phyloP scores from a whole-genome alignment of 139 green algal genomes.

The Yamagishiella unicocca region DNA sequence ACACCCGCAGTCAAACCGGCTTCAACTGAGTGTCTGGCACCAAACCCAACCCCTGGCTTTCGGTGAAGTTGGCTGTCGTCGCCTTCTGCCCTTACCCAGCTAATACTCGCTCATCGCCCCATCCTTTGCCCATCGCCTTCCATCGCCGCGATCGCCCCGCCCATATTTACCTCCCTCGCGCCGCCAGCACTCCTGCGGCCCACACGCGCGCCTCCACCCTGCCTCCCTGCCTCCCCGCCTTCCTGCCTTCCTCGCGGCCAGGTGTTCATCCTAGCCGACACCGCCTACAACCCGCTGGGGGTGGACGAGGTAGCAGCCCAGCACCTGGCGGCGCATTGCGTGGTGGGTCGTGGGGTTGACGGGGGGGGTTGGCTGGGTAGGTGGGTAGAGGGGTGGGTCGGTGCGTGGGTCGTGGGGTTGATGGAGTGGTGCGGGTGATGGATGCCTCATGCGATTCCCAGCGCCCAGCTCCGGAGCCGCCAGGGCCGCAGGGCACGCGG shows the following conservation, averaged over 20 bases:
- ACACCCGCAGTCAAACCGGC: too few relatives aligned
- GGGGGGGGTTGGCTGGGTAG: not conserved
- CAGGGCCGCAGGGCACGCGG: too few relatives aligned
- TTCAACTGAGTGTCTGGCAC: too few relatives aligned
- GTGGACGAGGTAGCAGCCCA: constrained; percentile 88
- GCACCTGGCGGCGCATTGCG: constrained; percentile 82
- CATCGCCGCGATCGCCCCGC: not conserved
- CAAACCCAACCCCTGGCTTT: too few relatives aligned
- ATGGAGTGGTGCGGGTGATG: too few relatives aligned
- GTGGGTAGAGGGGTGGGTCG: not conserved
- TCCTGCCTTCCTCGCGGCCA: constrained; percentile 44
- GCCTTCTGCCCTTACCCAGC: too few relatives aligned
- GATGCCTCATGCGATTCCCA: too few relatives aligned
- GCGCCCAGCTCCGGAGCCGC: too few relatives aligned
- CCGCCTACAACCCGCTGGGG: constrained; percentile 84
- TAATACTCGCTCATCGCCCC: too few relatives aligned
- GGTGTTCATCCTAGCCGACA: constrained; percentile 87
- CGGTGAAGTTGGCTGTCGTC: too few relatives aligned
- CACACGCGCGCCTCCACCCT: not conserved
- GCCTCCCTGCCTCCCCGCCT: not conserved
- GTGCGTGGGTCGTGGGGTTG: too few relatives aligned
- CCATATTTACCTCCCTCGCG: not conserved
- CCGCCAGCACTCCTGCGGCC: too few relatives aligned
- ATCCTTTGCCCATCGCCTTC: not conserved
- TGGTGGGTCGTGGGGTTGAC: constrained; percentile 63